Percentiles rank a stretch among this genome's conserved stretches.
Conservation (phyloP, 257 asterid genomes). For the Leptodermis oblonga region DNA sequence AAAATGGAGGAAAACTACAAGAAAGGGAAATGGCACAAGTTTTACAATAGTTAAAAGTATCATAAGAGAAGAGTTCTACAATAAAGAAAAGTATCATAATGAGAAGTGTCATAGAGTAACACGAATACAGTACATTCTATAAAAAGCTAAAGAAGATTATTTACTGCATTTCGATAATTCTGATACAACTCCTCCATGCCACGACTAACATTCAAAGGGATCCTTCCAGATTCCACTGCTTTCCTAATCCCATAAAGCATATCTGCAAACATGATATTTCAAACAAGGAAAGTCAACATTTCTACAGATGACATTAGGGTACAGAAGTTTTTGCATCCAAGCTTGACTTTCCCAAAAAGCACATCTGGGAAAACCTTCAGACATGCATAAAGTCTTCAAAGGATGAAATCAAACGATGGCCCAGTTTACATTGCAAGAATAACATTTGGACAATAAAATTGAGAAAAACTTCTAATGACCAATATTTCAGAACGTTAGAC, state of each 20-base stretch:
- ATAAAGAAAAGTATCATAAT: neutral
- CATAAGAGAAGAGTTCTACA: neutral
- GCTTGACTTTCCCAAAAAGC: neutral
- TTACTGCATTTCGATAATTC: slow-evolving; percentile 85
- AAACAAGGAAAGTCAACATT: slow-evolving; percentile 8
- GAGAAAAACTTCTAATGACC: neutral
- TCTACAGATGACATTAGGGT: neutral
- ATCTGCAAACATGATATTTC: slow-evolving; percentile 43
- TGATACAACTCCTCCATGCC: slow-evolving; percentile 83
- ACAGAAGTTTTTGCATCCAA: neutral
- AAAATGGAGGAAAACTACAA: neutral
- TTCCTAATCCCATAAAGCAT: slow-evolving; percentile 60
- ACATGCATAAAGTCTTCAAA: neutral
- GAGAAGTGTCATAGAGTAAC: slow-evolving; percentile 1
- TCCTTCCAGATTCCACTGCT: slow-evolving; percentile 75
- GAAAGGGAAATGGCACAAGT: neutral
- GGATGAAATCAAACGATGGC: neutral
- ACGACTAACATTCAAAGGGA: slow-evolving; percentile 61
- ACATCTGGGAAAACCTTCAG: neutral
- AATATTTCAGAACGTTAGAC: no score
- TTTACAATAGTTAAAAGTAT: slow-evolving; percentile 9
- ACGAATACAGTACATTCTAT: slow-evolving; percentile 11
- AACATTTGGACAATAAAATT: neutral
- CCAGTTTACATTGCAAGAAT: neutral
- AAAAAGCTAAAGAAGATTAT: slow-evolving; percentile 35